A percentile compares a stretch with the other conserved stretches of the same genome.
Conservation (phyloP, 805 yeast species). For the Yamadazyma kitorensis region DNA sequence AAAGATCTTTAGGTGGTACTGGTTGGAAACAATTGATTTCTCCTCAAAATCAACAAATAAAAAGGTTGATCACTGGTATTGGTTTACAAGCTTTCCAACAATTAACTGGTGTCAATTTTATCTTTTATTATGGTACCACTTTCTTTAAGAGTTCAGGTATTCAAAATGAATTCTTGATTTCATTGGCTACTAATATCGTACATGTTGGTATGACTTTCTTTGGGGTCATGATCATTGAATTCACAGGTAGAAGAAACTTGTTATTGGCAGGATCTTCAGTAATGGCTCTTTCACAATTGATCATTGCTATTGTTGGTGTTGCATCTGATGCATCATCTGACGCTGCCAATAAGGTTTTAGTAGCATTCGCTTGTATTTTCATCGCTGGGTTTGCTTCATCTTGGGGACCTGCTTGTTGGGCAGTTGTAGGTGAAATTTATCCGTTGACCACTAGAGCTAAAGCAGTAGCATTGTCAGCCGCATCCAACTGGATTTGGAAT, state of each 20-base stretch:
- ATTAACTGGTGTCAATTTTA: constrained; percentile 41
- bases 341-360: constrained; percentile 29
- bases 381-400: constrained; percentile 40
- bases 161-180: constrained; percentile 44
- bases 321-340: constrained; percentile 34
- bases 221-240: constrained; percentile 29
- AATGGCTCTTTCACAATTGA: constrained; percentile 57
- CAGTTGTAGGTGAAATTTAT: constrained; percentile 35
- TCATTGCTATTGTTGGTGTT: constrained; percentile 44
- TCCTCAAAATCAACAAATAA: constrained; percentile 38
- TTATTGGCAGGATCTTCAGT: constrained; percentile 60
- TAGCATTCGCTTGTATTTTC: constrained; percentile 38
- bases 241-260: constrained; percentile 63
- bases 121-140: constrained; percentile 61
- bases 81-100: constrained; percentile 42
- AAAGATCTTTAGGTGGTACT: constrained; percentile 37
- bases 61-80: constrained; percentile 38
- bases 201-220: constrained; percentile 39
- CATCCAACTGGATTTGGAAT: constrained; percentile 43
- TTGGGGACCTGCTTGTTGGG: constrained; percentile 44
- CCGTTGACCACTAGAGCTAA: constrained; percentile 39
- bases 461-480: constrained; percentile 37
- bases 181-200: constrained; percentile 38
- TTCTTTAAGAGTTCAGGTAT: constrained; percentile 72
- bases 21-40: constrained; percentile 26